Base-by-base conservation (phyloP, 1,284 basidiomycete genomes). In the Hymenochaete sp. region DNA sequence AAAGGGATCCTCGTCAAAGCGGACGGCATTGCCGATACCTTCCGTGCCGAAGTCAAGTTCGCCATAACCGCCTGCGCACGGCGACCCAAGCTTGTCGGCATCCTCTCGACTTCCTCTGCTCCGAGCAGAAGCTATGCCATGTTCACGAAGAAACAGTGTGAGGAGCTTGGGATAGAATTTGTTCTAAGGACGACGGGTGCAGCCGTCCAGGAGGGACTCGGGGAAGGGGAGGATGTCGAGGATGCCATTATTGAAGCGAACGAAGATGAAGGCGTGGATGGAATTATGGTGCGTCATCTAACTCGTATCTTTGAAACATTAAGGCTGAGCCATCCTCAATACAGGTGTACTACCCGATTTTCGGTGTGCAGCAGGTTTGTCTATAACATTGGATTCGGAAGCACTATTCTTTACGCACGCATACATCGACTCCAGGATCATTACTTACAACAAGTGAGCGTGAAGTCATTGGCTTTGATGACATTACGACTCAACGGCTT, bases 171-270 rank as follows among this genome's bases (percentile, higher is more conserved):
- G 0, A 82, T 98, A 50, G 78, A 85, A 44, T 98, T 93, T 62
- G 80, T 90, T 47, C 68, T 93, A 48, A 79, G 77, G 53, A 71
- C 67, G 48, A 80, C 82, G 11, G 91, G 83, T 0, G 73, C 77
- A 2, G 82, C 92, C 56, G 53, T 69, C 58, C 62, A 72, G 56
- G 44, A 67, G 61, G 59, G 76, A 59, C 48, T 77, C 61, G 60
- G 73, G 55, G 60, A 72, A 14, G 75, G 77, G 9, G 79, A 82
- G 29, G 89, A 85, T 9, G 90, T 92, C 9, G 93, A 96, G 62
- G 89, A 96, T 62, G 92, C 88, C 4, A 93, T 97, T 54, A 82
- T 98, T 47, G 90, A 93, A 59, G 87, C 92, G 16, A 97, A 97
- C 59, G 88, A 89, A 52, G 90, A 96, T 60, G 68, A 72, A 18